A percentile compares a stretch with the other conserved stretches of the same genome.
Evolutionary conservation across 305 asterid genomes (phyloP).

Genomic region (Rubia tinctorum): DNA sequence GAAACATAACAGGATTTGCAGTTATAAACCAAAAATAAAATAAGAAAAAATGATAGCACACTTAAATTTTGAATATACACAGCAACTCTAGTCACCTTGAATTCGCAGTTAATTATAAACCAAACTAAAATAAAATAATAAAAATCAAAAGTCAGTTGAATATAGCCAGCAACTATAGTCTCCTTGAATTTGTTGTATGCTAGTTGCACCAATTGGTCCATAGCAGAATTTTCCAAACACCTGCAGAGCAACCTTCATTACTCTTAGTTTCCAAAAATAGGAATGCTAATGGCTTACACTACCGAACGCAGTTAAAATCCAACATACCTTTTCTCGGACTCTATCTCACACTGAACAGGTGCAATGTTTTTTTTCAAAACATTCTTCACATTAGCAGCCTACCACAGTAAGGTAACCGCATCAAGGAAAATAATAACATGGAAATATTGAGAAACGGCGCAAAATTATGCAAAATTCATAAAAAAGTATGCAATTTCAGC

Average conservation of each 20-base stretch:
- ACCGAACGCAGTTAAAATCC: not conserved
- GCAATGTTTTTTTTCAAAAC: constrained; percentile 6
- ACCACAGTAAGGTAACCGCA: not conserved
- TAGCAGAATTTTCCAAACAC: constrained; percentile 15
- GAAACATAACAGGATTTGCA: constrained; percentile 3
- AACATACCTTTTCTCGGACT: constrained; percentile 17
- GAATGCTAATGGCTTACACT: not conserved
- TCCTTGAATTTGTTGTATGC: constrained; percentile 13
- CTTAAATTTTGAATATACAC: too few relatives aligned
- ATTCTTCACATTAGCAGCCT: constrained; percentile 8
- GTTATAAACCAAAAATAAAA: not conserved
- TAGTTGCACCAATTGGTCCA: constrained; percentile 14
- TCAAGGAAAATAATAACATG: constrained; percentile 2
- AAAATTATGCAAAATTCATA: not conserved
- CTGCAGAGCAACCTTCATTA: constrained; percentile 18
- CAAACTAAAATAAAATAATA: too few relatives aligned
- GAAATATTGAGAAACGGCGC: not conserved
- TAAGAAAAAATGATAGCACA: not conserved
- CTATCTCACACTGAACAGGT: constrained; percentile 16
- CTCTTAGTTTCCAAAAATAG: not conserved
- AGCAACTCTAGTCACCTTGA: constrained; percentile 12
- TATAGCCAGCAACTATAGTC: not conserved
- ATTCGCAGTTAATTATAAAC: too few relatives aligned
- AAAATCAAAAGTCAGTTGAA: too few relatives aligned
- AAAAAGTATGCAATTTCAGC: not conserved